These are phyloP conservation scores for Penicillium sp. DNA, from an alignment of 2,329 filamentous ascomycete species.

Conservation along the genomic window DNA sequence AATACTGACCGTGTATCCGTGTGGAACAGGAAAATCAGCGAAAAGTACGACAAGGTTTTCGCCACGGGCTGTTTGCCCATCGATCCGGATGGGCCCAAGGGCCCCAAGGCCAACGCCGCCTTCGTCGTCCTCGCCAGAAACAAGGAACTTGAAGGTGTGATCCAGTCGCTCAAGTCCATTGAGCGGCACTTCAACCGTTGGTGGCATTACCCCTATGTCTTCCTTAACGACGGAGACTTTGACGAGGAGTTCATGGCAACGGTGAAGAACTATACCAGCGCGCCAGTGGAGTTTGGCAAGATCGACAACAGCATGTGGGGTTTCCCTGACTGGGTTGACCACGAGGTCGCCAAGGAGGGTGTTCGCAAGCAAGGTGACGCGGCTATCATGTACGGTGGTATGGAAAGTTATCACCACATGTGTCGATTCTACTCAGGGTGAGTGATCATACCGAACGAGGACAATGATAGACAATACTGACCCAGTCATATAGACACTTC, in stretches of 20 bases:
- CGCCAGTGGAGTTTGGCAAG: conserved; percentile 85
- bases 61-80: conserved; percentile 78
- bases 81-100: conserved; percentile 58
- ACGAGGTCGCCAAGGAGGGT: conserved; percentile 89
- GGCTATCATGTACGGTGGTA: conserved; percentile 98
- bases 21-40: conserved; percentile 78
- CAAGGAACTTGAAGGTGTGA: conserved; percentile 91
- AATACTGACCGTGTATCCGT: not conserved
- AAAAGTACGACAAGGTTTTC: conserved; percentile 96
- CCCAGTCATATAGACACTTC: conserved; percentile 66
- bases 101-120: conserved; percentile 82
- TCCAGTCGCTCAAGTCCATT: conserved; percentile 96
- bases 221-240: conserved; percentile 96
- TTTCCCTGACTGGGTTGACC: conserved; percentile 93
- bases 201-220: conserved; percentile 98
- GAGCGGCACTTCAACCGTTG: conserved; percentile 98
- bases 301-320: conserved; percentile 92
- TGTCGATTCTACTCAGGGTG: conserved; percentile 98
- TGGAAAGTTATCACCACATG: conserved; percentile 99
- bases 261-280: conserved; percentile 86
- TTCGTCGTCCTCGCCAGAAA: conserved; percentile 96
- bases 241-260: conserved; percentile 89
- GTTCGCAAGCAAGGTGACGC: conserved; percentile 95
- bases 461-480: conserved; percentile 10
- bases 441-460: conserved; percentile 30